Evolutionary conservation across 345 rosid genomes (phyloP), one percentile per base, ranked within the genome.

Genomic region (Chamaenerion angustifolium): DNA sequence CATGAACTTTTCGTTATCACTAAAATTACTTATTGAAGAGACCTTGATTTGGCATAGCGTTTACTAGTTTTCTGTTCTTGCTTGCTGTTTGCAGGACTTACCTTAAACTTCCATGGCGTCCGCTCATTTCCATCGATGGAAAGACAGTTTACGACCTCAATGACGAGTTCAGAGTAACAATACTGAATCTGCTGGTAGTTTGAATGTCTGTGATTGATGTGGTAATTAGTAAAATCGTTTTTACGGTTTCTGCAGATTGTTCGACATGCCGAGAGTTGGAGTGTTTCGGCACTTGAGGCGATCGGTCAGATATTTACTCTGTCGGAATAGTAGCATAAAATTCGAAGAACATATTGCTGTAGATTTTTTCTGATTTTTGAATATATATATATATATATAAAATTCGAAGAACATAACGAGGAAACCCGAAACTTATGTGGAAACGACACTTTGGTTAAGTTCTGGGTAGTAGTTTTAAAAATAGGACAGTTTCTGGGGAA

Each of bases 91-190:
- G 46, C 77, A 90, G 98, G 67, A 90, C 94, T 42, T 79, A 71
- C 83, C 72, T 90, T 56, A 83, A 71, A 67, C 80, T 85, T 61
- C 95, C 88, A 1, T 82, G 95, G 92, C 76, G 65, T 63, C 92
- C 92, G 25, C 74, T 85, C 49, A 74, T 85, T 62, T 72, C 69
- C 0, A 63, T 82, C 14, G 60, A 80, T 16, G 95, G 95, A 60
- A 76, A 57, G 51, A 85, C 95, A 0, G 57, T 69, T 40, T 82
- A 82, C 55, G 82, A 82, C 18, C 69, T 85, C 12, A 63, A 80
- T 21, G 53, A 60, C 49, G 58, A 69, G 57, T 78, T 72, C 45
- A 69, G 64, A 56, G 95, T 86, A 58, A 64, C 85, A 31, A 11
- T 42, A 11, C 16, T 6, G 37, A 31, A 25, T 15, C 35, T n/a